Conservation (phyloP, 2,329 filamentous ascomycete genomes). For the Rhinocladiella mackenziei region DNA sequence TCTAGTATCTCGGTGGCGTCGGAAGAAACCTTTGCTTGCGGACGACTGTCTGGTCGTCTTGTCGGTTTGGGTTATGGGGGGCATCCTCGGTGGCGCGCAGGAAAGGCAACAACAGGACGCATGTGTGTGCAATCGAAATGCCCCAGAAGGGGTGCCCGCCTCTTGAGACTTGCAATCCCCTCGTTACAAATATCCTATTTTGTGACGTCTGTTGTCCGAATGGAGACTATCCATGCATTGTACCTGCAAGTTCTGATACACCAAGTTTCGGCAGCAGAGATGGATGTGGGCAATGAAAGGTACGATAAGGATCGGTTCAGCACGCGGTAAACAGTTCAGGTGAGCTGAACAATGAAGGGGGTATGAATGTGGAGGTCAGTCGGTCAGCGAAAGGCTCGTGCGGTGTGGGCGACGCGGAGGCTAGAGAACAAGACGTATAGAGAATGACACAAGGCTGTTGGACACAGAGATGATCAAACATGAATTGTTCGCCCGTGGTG, state of each 20-base stretch:
- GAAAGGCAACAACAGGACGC: conserved; percentile 13
- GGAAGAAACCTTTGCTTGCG: conserved; percentile 80
- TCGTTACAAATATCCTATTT: conserved; percentile 10
- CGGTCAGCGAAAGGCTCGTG: too few species aligned
- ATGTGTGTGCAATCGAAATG: conserved; percentile 19
- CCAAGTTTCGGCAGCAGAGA: conserved; percentile 13
- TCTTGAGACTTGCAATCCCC: conserved; percentile 17
- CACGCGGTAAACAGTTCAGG: too few species aligned
- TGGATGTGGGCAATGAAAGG: not conserved
- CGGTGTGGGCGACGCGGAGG: not conserved
- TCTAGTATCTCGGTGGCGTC: conserved; percentile 74
- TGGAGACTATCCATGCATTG: conserved; percentile 21
- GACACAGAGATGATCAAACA: conserved; percentile 7
- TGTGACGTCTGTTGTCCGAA: conserved; percentile 15
- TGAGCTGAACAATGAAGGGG: conserved; percentile 3
- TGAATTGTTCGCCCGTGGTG: not conserved
- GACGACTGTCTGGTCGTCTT: conserved; percentile 81
- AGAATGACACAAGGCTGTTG: not conserved
- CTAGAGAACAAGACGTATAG: not conserved
- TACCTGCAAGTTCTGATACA: conserved; percentile 13
- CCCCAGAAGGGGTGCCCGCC: conserved; percentile 17
- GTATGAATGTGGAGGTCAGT: conserved; percentile 9
- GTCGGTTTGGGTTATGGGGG: conserved; percentile 58
- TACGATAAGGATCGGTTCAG: too few species aligned
- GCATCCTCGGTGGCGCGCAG: conserved; percentile 38